Evolutionary conservation across 202 grass and related monocot species (phyloP).

Genomic region (Hordeum pubiflorum): DNA sequence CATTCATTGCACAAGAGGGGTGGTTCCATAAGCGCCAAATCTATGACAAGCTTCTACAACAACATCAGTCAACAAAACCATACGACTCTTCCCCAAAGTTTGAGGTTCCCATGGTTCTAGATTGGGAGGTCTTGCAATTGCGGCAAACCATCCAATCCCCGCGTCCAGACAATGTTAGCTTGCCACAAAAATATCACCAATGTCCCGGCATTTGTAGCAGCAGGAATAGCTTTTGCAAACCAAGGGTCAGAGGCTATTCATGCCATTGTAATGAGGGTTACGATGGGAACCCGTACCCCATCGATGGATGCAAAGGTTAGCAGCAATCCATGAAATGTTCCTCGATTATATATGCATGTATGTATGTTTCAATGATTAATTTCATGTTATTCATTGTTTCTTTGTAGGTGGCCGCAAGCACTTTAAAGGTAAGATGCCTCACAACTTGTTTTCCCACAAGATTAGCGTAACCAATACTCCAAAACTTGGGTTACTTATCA

Average conservation of each 20-base stretch:
- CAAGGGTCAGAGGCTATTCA: not conserved
- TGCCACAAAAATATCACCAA: not conserved
- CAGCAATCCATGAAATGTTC: too few relatives aligned
- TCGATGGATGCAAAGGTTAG: not conserved
- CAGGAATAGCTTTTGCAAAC: not conserved
- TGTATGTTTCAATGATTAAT: too few relatives aligned
- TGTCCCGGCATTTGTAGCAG: not conserved
- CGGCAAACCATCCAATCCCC: not conserved
- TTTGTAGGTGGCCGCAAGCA: too few relatives aligned
- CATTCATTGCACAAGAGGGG: too few relatives aligned
- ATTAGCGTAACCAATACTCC: too few relatives aligned
- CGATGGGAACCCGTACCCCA: not conserved
- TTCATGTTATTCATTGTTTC: too few relatives aligned
- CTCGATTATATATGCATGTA: too few relatives aligned
- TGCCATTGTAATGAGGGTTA: not conserved
- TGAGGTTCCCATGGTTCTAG: not conserved
- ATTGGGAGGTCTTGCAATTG: not conserved
- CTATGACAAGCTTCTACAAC: too few relatives aligned
- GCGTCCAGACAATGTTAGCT: not conserved
- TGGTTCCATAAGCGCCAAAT: too few relatives aligned
- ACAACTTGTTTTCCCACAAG: too few relatives aligned
- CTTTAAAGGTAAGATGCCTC: too few relatives aligned
- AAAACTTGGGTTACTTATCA: too few relatives aligned
- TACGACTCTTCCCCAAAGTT: not conserved
- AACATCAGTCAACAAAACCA: not conserved